Evolutionary conservation across 2,329 filamentous ascomycete species (phyloP).

Genomic region (Alternaria postmessia): DNA sequence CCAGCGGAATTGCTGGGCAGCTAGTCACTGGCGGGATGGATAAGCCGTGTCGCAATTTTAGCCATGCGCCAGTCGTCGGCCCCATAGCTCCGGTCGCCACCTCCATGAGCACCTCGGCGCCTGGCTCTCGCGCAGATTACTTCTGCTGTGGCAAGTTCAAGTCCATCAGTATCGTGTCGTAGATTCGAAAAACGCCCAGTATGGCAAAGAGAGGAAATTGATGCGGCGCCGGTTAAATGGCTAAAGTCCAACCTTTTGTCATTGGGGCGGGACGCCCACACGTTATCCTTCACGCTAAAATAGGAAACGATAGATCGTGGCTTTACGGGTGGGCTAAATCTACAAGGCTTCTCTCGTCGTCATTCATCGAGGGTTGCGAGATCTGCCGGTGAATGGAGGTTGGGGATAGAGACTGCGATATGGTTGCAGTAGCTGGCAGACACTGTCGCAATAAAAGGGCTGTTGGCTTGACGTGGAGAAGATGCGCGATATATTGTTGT

Average conservation of each 20-base stretch:
- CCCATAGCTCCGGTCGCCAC: neutral
- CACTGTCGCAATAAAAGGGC: neutral
- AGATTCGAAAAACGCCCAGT: neutral
- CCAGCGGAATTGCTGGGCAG: neutral
- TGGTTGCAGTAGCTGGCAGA: neutral
- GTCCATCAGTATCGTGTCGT: neutral
- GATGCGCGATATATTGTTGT: slow-evolving; percentile 13
- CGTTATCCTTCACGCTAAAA: neutral
- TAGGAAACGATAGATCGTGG: slow-evolving; percentile 6
- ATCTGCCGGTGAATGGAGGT: neutral
- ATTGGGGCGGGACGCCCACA: slow-evolving; percentile 1
- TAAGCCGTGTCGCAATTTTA: neutral
- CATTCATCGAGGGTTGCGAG: slow-evolving; percentile 1
- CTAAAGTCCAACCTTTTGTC: slow-evolving; percentile 1
- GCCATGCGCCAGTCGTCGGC: neutral
- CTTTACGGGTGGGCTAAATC: slow-evolving; percentile 9
- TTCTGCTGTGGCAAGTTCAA: neutral
- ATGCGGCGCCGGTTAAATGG: slow-evolving; percentile 12
- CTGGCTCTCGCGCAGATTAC: neutral
- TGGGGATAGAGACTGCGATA: neutral
- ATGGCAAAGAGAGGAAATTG: neutral
- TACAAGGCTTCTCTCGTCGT: slow-evolving; percentile 3
- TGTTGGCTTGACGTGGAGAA: neutral
- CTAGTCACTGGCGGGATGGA: neutral
- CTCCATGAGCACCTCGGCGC: neutral